Evolutionary conservation across 208 protist genomes (phyloP), one percentile per base, ranked within the genome.

Genomic region (Willaertia magna): DNA sequence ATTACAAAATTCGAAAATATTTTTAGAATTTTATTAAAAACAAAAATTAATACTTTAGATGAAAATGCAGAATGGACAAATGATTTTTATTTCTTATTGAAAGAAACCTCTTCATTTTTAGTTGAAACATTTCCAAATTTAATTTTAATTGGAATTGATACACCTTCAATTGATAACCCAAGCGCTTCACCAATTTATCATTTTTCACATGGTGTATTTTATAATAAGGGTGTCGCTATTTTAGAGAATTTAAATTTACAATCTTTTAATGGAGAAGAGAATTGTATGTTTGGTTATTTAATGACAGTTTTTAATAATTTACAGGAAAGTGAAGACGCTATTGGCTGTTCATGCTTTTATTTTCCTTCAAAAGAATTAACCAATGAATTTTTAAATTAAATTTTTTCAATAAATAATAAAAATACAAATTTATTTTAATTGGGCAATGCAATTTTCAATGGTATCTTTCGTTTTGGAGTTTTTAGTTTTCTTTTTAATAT

Each of bases 61-160:
- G n/a, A 67, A 34, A 26, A 67, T 1, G 40, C 26, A 30, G 39
- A 43, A 26, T 90, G 87, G 87, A 87, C 85, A 74, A 87, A 88
- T 47, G 43, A 78, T 30, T 93, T 88, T 86, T 90, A 89, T 12
- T 93, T 89, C 78, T 87, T 94, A 51, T 74, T 89, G 20, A 87
- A 85, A 0, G 89, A 91, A 7, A 88, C 90, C 16, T 88, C 92
- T 40, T 84, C 89, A n/a, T 92, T 87, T 42, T 52, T 95, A 18
- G 51, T 87, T n/a, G 84, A 87, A 16, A 16, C 26, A 30, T 93
- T 93, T 51, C 93, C 93, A 0, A 84, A 86, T 20, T 85, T 95
- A 39, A 81, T 94, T 16, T 85, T 95, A 26, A 46, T 95, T 48
- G 93, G 89, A 49, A 93, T 90, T 11, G 93, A 95, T 84, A 85